Conservation (phyloP, 139 green algal genomes). For the Auxenochlorella pyrenoidosa region DNA sequence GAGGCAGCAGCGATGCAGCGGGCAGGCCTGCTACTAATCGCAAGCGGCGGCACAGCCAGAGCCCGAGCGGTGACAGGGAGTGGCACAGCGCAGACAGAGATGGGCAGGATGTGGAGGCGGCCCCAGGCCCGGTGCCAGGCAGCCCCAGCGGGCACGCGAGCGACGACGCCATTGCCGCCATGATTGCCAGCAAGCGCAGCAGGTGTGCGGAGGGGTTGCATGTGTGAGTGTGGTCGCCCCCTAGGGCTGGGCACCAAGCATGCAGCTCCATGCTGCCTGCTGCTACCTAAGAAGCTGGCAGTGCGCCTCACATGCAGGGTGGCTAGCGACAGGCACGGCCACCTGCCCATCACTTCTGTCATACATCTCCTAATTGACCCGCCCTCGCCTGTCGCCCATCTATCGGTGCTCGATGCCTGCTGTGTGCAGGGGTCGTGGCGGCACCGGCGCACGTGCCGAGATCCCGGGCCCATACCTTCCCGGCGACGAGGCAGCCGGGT, state of each 20-base stretch:
- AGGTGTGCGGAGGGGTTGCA: not conserved
- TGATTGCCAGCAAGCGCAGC: conserved; percentile 24
- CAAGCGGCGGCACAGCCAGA: not conserved
- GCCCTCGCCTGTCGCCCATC: not conserved
- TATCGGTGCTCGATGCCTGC: not conserved
- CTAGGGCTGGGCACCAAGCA: not conserved
- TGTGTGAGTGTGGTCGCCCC: not conserved
- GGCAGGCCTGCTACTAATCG: not conserved
- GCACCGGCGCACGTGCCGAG: conserved; percentile 41
- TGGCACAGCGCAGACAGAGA: not conserved
- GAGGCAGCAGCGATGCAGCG: not conserved
- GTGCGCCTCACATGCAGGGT: no score
- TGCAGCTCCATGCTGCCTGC: not conserved
- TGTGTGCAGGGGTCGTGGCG: conserved; percentile 40
- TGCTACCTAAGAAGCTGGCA: not conserved
- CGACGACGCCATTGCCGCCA: not conserved
- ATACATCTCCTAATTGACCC: not conserved
- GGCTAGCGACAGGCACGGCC: not conserved
- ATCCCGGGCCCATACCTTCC: conserved; percentile 44
- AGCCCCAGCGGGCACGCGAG: not conserved
- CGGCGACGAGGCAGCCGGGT: not conserved
- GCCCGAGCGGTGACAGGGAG: not conserved
- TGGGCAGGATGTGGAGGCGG: no score
- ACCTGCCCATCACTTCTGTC: not conserved
- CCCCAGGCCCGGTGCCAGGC: no score